Evolutionary conservation across 352 stramenopile genomes (phyloP).

Genomic region (Phytophthora vignae): DNA sequence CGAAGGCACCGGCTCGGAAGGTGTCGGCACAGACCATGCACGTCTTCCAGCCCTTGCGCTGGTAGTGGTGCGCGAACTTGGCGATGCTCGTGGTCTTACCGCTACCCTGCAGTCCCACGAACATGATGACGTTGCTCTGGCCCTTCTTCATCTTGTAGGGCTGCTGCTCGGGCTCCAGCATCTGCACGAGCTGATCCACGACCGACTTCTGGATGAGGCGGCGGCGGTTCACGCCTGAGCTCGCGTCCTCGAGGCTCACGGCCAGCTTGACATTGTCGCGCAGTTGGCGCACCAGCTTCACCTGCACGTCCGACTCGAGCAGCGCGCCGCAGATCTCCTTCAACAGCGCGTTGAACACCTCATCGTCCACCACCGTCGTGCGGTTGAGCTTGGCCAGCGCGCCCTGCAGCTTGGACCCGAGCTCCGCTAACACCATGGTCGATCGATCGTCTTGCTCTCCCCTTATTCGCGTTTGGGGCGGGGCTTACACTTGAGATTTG

Average conservation of each 20-base stretch:
- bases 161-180: constrained; percentile 88
- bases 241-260: constrained; percentile 84
- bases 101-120: constrained; percentile 94
- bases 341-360: constrained; percentile 88
- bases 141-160: constrained; percentile 93
- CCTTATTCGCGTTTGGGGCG: constrained; percentile 2
- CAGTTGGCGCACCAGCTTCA: constrained; percentile 90
- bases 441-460: constrained; percentile 3
- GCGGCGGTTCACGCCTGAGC: constrained; percentile 84
- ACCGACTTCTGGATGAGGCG: constrained; percentile 92
- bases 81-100: constrained; percentile 99
- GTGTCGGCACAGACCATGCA: constrained; percentile 99
- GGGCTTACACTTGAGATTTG: neutral
- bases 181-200: constrained; percentile 89
- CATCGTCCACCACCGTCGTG: constrained; percentile 90
- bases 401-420: constrained; percentile 88
- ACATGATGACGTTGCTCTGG: constrained; percentile 94
- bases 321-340: constrained; percentile 93
- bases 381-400: constrained; percentile 91
- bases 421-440: constrained; percentile 89
- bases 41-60: constrained; percentile 97
- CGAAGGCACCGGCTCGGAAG: constrained; percentile 98
- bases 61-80: constrained; percentile 99
- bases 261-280: constrained; percentile 91
- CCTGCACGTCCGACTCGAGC: constrained; percentile 91